A percentile compares a stretch with the other conserved stretches of the same genome.
These are phyloP conservation scores for Nemania sp. DNA, from an alignment of 2,329 filamentous ascomycete species.

Conservation along the genomic window DNA sequence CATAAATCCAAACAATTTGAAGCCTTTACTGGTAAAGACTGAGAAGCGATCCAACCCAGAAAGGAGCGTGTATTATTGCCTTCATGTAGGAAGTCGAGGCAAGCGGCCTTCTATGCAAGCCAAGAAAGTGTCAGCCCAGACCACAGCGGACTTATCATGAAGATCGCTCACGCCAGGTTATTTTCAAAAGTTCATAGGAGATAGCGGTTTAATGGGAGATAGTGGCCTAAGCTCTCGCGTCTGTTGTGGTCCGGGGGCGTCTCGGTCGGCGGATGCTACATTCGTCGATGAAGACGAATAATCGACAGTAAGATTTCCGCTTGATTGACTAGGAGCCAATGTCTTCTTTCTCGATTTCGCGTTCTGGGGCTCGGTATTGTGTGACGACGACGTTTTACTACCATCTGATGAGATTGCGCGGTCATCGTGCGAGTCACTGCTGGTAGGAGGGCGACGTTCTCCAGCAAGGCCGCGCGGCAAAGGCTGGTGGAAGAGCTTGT, in stretches of 20 bases:
- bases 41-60: not conserved
- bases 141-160: constrained; percentile 23
- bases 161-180: constrained; percentile 26
- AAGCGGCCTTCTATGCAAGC: no score
- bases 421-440: constrained; percentile 49
- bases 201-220: constrained; percentile 68
- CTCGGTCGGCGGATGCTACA: constrained; percentile 49
- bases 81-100: not conserved
- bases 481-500: constrained; percentile 61
- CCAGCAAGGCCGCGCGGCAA: constrained; percentile 52
- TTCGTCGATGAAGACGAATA: constrained; percentile 50
- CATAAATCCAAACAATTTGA: not conserved
- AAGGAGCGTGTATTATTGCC: not conserved
- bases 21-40: not conserved
- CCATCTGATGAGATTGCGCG: constrained; percentile 66
- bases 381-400: constrained; percentile 55
- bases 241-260: constrained; percentile 41
- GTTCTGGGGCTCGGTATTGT: constrained; percentile 36
- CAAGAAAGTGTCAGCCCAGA: no score
- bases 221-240: constrained; percentile 56
- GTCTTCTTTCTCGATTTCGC: constrained; percentile 51
- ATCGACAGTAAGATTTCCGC: constrained; percentile 49
- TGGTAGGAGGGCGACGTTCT: constrained; percentile 27
- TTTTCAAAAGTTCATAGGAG: constrained; percentile 58
- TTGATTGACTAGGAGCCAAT: constrained; percentile 45